Base-by-base conservation (phyloP, 148 eudicot species). In the Fagopyrum tataricum region DNA sequence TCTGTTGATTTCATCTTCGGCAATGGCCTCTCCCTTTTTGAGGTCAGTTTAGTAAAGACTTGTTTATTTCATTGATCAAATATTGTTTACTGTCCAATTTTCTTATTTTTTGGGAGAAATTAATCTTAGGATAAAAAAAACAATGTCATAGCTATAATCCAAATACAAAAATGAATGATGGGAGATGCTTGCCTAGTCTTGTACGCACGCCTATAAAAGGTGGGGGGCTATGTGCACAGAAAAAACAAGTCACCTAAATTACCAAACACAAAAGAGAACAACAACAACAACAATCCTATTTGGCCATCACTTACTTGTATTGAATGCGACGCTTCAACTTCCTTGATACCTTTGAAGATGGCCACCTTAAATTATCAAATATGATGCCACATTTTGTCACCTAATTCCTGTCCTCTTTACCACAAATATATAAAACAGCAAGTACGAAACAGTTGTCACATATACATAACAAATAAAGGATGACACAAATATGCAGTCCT, bases 1-100 rank as follows among this genome's bases (percentile, higher is more conserved):
- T 87, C 98, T 3, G 93, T 94, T 42, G 98, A 94, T 75, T 94
- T 94, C 89, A 89, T 94, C 75, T 94, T 94, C 76, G 98, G 98
- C 81, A 85, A 91, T 74, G 97, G 78, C 4, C 92, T 89, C 31
- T 91, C 98, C 24, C 84, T 94, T 17, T 94, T 82, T 73, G 91
- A 91, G 95, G 97, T 92, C 76, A 8, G 46, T 44, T 53, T 52
- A 20, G 0, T 51, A n/a, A 14, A 15, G 55, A n/a, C 4, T 51
- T n/a, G n/a, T n/a, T n/a, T n/a, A n/a, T n/a, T n/a, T n/a, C n/a
- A n/a, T n/a, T n/a, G n/a, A n/a, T n/a, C 55, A 51, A n/a, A 51
- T n/a, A n/a, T n/a, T n/a, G n/a, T n/a, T n/a, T n/a, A n/a, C n/a
- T 14, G 55, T 1, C 17, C 55, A 51, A 52, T 20, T 14, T 52